A percentile compares a stretch with the other conserved stretches of the same genome.
These are phyloP conservation scores for Leptographium galeiforme DNA, from an alignment of 2,329 filamentous ascomycete genomes.

Conservation along the genomic window DNA sequence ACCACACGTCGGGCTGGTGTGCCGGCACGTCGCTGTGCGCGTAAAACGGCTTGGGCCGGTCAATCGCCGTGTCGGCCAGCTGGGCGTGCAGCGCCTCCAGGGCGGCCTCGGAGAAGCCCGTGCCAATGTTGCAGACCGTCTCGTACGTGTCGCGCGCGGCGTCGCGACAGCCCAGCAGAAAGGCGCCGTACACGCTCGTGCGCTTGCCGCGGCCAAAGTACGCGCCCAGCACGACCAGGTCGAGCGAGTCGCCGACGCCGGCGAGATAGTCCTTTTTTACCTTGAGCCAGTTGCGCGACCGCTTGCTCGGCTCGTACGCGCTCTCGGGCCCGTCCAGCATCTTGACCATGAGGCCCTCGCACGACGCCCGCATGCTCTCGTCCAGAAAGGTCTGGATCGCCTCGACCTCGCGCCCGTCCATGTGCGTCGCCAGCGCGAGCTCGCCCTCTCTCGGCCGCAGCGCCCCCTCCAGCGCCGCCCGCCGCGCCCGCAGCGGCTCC, in stretches of 20 bases:
- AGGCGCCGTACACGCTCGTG: conserved; percentile 89
- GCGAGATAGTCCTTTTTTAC: conserved; percentile 97
- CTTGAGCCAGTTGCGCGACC: conserved; percentile 97
- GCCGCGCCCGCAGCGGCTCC: conserved; percentile 71
- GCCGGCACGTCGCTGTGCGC: conserved; percentile 69
- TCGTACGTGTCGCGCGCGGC: conserved; percentile 69
- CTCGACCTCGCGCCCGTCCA: conserved; percentile 78
- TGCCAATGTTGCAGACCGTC: conserved; percentile 96
- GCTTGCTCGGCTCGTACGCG: conserved; percentile 89
- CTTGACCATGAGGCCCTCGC: conserved; percentile 98
- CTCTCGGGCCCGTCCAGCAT: conserved; percentile 92
- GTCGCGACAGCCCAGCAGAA: conserved; percentile 91
- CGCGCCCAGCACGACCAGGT: conserved; percentile 88
- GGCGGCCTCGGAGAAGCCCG: conserved; percentile 87
- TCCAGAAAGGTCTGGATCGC: conserved; percentile 89
- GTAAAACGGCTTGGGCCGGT: conserved; percentile 89
- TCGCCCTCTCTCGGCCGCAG: conserved; percentile 77
- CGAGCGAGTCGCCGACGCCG: conserved; percentile 87
- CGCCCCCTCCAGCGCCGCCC: conserved; percentile 57
- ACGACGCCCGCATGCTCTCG: conserved; percentile 88
- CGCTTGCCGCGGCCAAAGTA: conserved; percentile 94
- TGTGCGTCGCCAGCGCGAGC: conserved; percentile 77
- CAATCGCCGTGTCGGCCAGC: conserved; percentile 68
- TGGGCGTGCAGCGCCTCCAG: conserved; percentile 74
- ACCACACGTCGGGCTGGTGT: conserved; percentile 97